phyloP scores from a whole-genome alignment of 257 asterid genomes.

The Solanum commersonii region DNA sequence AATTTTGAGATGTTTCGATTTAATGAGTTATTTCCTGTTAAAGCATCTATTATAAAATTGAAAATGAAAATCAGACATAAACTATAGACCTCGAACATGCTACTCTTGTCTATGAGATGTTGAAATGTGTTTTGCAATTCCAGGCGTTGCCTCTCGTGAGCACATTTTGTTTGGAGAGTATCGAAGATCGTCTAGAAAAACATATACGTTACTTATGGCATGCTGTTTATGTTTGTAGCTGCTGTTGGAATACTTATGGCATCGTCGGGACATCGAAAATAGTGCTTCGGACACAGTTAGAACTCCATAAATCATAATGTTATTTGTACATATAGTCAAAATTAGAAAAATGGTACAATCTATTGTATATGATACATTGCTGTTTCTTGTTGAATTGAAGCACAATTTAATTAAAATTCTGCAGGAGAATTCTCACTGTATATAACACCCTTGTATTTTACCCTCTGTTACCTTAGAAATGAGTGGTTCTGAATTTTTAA shows the following conservation, averaged over 20 bases:
- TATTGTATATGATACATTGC: too few species aligned
- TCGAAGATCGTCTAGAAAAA: constrained; percentile 65
- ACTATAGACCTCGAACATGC: neutral
- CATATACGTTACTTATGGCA: constrained; percentile 52
- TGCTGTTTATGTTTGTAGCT: constrained; percentile 62
- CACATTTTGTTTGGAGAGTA: constrained; percentile 92
- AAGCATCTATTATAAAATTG: neutral
- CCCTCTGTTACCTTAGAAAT: too few species aligned
- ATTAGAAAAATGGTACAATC: too few species aligned
- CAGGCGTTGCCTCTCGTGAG: constrained; percentile 95
- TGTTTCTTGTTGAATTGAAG: too few species aligned
- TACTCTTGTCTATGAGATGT: neutral
- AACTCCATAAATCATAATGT: neutral
- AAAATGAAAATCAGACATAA: neutral
- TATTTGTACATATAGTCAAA: neutral
- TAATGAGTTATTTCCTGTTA: too few species aligned
- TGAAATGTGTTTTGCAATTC: neutral
- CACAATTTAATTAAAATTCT: too few species aligned
- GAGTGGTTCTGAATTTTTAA: too few species aligned
- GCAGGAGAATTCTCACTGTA: too few species aligned
- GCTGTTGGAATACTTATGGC: constrained; percentile 82
- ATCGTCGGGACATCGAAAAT: constrained; percentile 52
- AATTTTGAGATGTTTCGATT: too few species aligned
- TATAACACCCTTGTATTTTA: too few species aligned
- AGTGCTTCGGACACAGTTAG: neutral